Conservation (phyloP, 176 grass and related monocot genomes). For the Musa itinerans region DNA sequence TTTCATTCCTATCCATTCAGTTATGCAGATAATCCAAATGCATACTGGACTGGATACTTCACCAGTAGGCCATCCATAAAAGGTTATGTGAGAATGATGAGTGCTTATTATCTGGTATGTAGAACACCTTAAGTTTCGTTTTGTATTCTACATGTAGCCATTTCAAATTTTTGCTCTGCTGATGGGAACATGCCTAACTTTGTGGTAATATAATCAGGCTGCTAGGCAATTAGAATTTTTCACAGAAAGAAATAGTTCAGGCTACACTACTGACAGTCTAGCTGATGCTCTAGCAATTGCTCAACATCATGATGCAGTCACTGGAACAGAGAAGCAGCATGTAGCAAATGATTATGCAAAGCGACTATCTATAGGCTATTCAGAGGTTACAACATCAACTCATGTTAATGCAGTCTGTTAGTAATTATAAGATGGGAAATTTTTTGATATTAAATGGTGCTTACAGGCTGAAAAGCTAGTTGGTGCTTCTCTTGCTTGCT, state of each 20-base stretch:
- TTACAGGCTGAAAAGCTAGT: conserved; percentile 72
- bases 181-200: neutral
- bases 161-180: neutral
- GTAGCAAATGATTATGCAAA: conserved; percentile 98
- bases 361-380: conserved; percentile 84
- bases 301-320: conserved; percentile 95
- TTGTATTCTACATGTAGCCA: neutral
- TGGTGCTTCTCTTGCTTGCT: conserved; percentile 71
- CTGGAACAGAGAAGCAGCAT: conserved; percentile 96
- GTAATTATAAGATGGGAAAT: neutral
- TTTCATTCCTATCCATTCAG: conserved; percentile 38
- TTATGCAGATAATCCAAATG: conserved; percentile 91
- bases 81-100: conserved; percentile 72
- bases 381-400: conserved; percentile 39
- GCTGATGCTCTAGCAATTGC: conserved; percentile 78
- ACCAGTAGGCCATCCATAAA: conserved; percentile 92
- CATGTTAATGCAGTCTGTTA: neutral
- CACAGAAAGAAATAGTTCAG: conserved; percentile 43
- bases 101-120: conserved; percentile 48
- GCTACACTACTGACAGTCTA: conserved; percentile 49
- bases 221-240: conserved; percentile 85
- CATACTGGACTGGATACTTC: conserved; percentile 98
- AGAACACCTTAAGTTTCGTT: neutral
- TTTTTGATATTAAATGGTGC: conserved; percentile 7
- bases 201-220: conserved; percentile 36